Conservation (phyloP, 164 flowering plant species). For the Litsea cubeba region DNA sequence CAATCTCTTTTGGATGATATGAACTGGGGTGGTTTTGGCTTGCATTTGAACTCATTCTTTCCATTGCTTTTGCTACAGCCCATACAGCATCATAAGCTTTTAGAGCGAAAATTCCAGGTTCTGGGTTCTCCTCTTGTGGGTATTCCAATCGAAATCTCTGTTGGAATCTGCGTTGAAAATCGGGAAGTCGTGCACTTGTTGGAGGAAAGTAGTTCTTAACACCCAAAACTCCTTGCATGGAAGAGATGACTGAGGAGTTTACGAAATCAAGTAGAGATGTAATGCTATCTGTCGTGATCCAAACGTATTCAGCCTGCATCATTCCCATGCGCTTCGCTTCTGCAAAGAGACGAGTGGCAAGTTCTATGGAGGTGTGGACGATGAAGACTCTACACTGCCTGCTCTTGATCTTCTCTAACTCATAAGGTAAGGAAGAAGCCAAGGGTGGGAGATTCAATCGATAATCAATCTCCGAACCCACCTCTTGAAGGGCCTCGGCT, state of each 20-base stretch:
- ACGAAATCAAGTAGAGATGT: slow-evolving; percentile 22
- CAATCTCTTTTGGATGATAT: too few species aligned
- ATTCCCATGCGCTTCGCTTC: slow-evolving; percentile 16
- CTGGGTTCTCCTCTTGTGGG: slow-evolving; percentile 13
- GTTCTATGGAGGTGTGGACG: slow-evolving; percentile 1
- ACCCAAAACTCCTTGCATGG: slow-evolving; percentile 26
- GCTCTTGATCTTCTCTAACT: slow-evolving; percentile 2
- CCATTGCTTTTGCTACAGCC: slow-evolving; percentile 1
- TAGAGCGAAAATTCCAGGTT: slow-evolving; percentile 22
- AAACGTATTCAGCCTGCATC: slow-evolving; percentile 29
- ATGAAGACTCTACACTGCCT: slow-evolving; percentile 15
- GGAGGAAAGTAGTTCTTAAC: slow-evolving; percentile 7
- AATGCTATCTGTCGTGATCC: slow-evolving; percentile 33
- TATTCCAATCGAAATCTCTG: slow-evolving; percentile 12
- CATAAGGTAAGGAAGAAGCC: background rate
- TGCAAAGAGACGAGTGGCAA: slow-evolving; percentile 2
- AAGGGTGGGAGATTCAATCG: slow-evolving; percentile 2
- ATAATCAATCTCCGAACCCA: slow-evolving; percentile 5
- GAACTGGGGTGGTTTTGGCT: background rate
- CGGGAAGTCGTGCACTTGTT: background rate
- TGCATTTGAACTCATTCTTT: background rate
- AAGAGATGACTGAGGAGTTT: slow-evolving; percentile 11
- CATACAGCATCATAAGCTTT: slow-evolving; percentile 25
- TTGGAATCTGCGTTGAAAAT: slow-evolving; percentile 3
- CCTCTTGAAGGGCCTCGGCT: slow-evolving; percentile 5